Conservation (phyloP, 2,329 filamentous ascomycete species). For the Beauveria caledonica region DNA sequence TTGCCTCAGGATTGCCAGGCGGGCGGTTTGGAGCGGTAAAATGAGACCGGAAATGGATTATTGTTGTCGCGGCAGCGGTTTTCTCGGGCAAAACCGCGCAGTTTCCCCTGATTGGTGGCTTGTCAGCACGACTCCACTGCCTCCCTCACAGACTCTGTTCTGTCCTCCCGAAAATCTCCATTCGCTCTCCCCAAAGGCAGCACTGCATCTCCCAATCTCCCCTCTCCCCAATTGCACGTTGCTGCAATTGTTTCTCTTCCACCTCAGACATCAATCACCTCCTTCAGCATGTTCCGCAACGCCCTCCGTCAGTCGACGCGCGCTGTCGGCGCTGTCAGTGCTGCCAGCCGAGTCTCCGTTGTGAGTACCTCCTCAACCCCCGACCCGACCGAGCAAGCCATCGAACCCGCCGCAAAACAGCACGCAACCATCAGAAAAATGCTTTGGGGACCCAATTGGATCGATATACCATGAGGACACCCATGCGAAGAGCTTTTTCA, state of each 20-base stretch:
- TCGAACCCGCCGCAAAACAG: constrained; percentile 32
- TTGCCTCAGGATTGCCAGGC: constrained; percentile 6
- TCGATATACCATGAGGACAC: constrained; percentile 14
- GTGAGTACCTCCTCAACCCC: constrained; percentile 62
- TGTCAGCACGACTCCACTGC: constrained; percentile 29
- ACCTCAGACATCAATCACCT: constrained; percentile 44
- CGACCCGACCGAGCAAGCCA: constrained; percentile 33
- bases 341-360: constrained; percentile 81
- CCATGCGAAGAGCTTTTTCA: constrained; percentile 24
- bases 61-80: constrained; percentile 31
- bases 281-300: constrained; percentile 85
- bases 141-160: constrained; percentile 36
- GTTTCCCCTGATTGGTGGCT: constrained; percentile 24
- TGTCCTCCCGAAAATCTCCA: constrained; percentile 36
- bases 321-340: constrained; percentile 89
- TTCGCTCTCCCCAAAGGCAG: constrained; percentile 39
- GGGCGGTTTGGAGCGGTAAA: not conserved
- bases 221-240: constrained; percentile 53
- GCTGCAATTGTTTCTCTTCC: constrained; percentile 55
- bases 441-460: constrained; percentile 29
- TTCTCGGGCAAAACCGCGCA: constrained; percentile 32
- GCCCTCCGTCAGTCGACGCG: constrained; percentile 95
- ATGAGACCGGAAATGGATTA: constrained; percentile 22
- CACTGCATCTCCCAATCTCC: constrained; percentile 47
- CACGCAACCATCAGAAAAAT: constrained; percentile 24